Conservation (phyloP, 2,329 filamentous ascomycete genomes). For the Pseudogymnoascus sp. region DNA sequence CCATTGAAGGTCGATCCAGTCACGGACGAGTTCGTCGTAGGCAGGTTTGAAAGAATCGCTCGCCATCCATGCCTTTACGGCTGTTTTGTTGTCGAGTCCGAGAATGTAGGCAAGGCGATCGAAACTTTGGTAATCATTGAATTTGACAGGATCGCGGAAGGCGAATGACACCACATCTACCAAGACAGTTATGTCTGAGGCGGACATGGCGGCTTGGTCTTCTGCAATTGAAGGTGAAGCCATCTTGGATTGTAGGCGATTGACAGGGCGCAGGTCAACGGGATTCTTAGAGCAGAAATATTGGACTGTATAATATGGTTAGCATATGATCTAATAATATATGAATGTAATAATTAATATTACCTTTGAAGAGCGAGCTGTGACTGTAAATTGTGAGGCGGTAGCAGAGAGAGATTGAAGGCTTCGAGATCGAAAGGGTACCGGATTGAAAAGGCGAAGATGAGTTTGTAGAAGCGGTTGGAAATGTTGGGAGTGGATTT, state of each 20-base stretch:
- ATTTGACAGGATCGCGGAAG: not conserved
- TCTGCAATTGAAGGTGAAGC: not conserved
- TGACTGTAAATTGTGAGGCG: not conserved
- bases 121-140: not conserved
- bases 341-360: not conserved
- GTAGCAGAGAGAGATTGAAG: not conserved
- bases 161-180: not conserved
- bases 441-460: not conserved
- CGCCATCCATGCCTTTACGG: not conserved
- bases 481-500: not conserved
- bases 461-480: not conserved
- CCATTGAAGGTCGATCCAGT: not conserved
- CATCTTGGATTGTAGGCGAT: not conserved
- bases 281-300: not conserved
- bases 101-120: not conserved
- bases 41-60: not conserved
- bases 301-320: not conserved
- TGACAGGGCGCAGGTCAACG: too few relatives aligned
- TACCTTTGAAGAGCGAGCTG: not conserved
- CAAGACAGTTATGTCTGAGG: not conserved
- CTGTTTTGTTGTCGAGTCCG: not conserved
- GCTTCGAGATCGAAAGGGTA: not conserved
- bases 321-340: not conserved
- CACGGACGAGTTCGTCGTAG: not conserved
- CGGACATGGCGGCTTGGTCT: not conserved